Conservation (phyloP, 345 rosid species). For the Erysimum cheiranthoides region DNA sequence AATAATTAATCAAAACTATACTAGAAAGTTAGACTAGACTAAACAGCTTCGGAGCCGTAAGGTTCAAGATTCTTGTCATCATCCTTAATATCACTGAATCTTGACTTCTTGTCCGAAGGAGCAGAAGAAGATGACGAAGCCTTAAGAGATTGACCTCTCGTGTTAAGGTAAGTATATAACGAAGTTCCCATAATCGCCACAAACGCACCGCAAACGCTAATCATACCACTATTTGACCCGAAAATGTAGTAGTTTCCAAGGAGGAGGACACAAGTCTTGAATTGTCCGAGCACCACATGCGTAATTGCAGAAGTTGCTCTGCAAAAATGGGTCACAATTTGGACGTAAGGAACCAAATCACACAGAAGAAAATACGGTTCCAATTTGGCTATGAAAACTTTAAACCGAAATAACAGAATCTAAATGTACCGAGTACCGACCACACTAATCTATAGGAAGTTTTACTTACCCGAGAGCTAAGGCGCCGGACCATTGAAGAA, state of each 20-base stretch:
- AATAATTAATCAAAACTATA: conserved; percentile 38
- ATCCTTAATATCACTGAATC: conserved; percentile 40
- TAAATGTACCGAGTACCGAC: neutral
- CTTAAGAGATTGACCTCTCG: conserved; percentile 50
- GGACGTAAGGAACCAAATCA: neutral
- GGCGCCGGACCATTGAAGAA: conserved; percentile 99
- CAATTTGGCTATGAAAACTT: neutral
- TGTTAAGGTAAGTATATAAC: conserved; percentile 49
- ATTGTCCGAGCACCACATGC: conserved; percentile 48
- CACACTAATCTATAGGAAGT: neutral
- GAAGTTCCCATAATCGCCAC: conserved; percentile 51
- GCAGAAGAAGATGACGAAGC: conserved; percentile 29
- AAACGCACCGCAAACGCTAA: conserved; percentile 47
- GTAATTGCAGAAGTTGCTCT: conserved; percentile 51
- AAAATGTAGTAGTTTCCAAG: conserved; percentile 50
- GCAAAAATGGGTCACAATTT: neutral
- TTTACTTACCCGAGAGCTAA: conserved; percentile 90
- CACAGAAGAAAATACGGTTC: neutral
- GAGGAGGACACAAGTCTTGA: conserved; percentile 49
- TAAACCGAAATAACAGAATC: neutral
- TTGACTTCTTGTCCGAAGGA: conserved; percentile 42
- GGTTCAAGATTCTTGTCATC: conserved; percentile 42
- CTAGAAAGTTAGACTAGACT: conserved; percentile 37
- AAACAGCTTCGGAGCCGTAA: conserved; percentile 48
- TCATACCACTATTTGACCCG: conserved; percentile 43